Evolutionary conservation across 108 stramenopile genomes (phyloP), one percentile per base, ranked within the genome.

Genomic region (Nitzschia sp.): DNA sequence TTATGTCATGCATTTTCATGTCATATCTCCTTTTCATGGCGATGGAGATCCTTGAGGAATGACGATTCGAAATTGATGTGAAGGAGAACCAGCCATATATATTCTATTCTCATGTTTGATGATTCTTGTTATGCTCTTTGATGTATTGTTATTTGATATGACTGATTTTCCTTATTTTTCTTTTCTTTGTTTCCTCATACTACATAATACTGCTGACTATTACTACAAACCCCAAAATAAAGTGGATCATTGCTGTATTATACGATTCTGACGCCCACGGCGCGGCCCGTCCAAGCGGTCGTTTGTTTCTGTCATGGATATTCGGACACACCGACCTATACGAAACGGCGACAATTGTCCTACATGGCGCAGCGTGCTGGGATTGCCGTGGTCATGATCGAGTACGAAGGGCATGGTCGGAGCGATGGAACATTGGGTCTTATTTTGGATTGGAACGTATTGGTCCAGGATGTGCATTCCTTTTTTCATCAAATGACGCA

Each of bases 351-450:
- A 3, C 71, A 83, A 31, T 81, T 78, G 32, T 67, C 71, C 32
- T 55, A 80, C 16, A 76, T 84, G 32, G 83, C 81, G 0, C 52
- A 76, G 22, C 36, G 55, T 36, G n/a, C n/a, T n/a, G 84, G 84
- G 9, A 79, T 88, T 53, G 88, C 85, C 21, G 79, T 86, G 15
- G 69, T 83, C 23, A 76, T 76, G 59, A 78, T 89, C 44, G 89
- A 87, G 26, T 85, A 85, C 54, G 89, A 90, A 77, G 89, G 89
- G 13, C 89, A 90, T 52, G 89, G 89, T 5, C 45, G 78, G 27
- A 72, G 69, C 22, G 85, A 90, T 73, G 85, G 89, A 0, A 11
- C 68, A 0, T 62, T 79, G 23, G 80, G 68, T 1, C 68, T 83
- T 23, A 76, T 89, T 44, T 63, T 67, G 11, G 72, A 72, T 34